phyloP scores from a whole-genome alignment of 2,329 filamentous ascomycete species.

The Colletotrichum lini region DNA sequence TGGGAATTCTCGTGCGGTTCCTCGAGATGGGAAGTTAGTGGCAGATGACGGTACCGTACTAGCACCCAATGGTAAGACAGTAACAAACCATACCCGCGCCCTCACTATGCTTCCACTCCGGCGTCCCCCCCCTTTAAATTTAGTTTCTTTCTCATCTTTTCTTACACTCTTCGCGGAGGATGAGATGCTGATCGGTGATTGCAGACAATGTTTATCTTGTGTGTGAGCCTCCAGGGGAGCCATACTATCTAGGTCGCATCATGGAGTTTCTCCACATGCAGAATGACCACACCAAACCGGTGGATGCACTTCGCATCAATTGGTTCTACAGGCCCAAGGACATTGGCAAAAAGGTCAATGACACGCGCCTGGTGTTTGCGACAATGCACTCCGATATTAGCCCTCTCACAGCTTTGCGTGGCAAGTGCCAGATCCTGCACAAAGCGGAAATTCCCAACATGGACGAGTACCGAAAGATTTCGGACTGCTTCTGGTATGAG shows the following conservation, averaged over 20 bases:
- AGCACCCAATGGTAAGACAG: slow-evolving; percentile 83
- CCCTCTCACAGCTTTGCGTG: slow-evolving; percentile 90
- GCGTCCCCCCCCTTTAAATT: not conserved
- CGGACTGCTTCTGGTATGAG: slow-evolving; percentile 96
- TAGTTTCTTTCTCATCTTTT: slow-evolving; percentile 15
- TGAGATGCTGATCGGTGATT: slow-evolving; percentile 47
- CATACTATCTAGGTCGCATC: slow-evolving; percentile 96
- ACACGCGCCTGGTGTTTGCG: slow-evolving; percentile 92
- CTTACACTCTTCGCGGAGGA: not conserved
- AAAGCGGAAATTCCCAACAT: slow-evolving; percentile 87
- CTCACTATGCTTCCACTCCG: slow-evolving; percentile 11
- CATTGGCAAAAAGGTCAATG: slow-evolving; percentile 91
- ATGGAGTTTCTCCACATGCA: slow-evolving; percentile 96
- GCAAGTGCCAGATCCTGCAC: slow-evolving; percentile 93
- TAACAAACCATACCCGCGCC: slow-evolving; percentile 44
- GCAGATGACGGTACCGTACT: slow-evolving; percentile 93
- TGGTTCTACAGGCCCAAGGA: slow-evolving; percentile 99
- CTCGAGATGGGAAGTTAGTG: slow-evolving; percentile 83
- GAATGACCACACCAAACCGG: slow-evolving; percentile 78
- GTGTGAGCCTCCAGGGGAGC: slow-evolving; percentile 96
- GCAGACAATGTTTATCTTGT: slow-evolving; percentile 91
- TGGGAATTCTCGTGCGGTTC: slow-evolving; percentile 76
- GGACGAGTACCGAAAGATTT: slow-evolving; percentile 85
- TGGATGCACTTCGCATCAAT: slow-evolving; percentile 93
- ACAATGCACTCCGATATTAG: slow-evolving; percentile 99